phyloP scores from a whole-genome alignment of 345 rosid species.

The Arabidopsis thaliana region DNA sequence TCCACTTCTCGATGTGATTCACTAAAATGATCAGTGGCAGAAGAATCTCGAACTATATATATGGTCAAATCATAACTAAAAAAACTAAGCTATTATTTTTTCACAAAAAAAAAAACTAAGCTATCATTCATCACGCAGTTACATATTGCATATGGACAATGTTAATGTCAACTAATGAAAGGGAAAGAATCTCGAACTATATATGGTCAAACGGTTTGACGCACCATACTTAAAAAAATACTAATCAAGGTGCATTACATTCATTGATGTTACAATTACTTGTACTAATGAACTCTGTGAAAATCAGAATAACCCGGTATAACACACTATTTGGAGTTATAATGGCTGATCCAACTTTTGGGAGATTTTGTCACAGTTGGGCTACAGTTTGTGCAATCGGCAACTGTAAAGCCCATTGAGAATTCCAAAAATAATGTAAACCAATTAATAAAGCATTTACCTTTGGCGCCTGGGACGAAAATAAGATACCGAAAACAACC shows the following conservation, averaged over 20 bases:
- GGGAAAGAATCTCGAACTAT: background rate
- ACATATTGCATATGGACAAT: background rate
- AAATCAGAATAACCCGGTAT: too few relatives aligned
- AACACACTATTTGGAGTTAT: too few relatives aligned
- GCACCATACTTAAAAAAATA: too few relatives aligned
- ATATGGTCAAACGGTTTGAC: too few relatives aligned
- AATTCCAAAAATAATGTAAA: background rate
- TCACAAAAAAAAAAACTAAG: background rate
- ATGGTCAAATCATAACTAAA: slow-evolving; percentile 7
- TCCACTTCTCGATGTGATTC: slow-evolving; percentile 30
- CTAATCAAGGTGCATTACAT: too few relatives aligned
- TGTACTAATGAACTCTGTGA: too few relatives aligned
- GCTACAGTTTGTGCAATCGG: too few relatives aligned
- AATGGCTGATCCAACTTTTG: too few relatives aligned
- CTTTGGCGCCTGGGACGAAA: background rate
- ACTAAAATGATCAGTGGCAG: slow-evolving; percentile 12
- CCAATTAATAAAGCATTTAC: background rate
- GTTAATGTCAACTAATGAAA: background rate
- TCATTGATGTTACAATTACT: too few relatives aligned
- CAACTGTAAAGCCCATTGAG: background rate
- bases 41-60: slow-evolving; percentile 25
- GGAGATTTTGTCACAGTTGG: too few relatives aligned
- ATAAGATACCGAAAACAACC: background rate
- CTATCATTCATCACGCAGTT: background rate
- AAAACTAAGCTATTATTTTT: background rate